A percentile compares a stretch with the other conserved stretches of the same genome.
phyloP scores from a whole-genome alignment of 2,329 filamentous ascomycete genomes.

The Pseudopyrenochaeta lycopersici region DNA sequence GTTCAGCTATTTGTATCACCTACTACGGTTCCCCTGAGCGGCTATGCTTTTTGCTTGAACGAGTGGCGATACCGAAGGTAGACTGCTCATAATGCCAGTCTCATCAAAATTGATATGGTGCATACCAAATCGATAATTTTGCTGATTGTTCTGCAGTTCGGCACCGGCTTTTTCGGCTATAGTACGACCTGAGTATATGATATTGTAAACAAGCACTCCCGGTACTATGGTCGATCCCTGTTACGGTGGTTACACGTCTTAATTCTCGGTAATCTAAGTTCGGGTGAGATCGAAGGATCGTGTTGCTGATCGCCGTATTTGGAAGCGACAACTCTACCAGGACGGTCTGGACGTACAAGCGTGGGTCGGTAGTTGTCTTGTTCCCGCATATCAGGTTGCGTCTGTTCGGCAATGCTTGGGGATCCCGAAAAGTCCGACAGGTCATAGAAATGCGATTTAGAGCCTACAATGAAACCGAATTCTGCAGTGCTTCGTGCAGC shows the following conservation, averaged over 20 bases:
- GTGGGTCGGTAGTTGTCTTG: slow-evolving; percentile 7
- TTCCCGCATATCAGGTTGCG: neutral
- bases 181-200: neutral
- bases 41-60: neutral
- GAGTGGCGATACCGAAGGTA: neutral
- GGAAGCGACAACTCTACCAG: neutral
- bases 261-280: slow-evolving; percentile 12
- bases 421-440: no score
- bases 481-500: no score
- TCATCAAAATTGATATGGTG: neutral
- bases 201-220: neutral
- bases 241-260: neutral
- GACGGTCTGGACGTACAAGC: neutral
- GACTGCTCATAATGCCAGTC: neutral
- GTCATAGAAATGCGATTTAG: no score
- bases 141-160: neutral
- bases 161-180: neutral
- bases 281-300: neutral
- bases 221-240: neutral
- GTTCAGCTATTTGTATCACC: neutral
- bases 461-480: no score
- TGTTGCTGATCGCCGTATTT: slow-evolving; percentile 4
- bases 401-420: slow-evolving; percentile 1
- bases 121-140: neutral
- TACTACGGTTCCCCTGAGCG: neutral